phyloP scores from a whole-genome alignment of 2,329 filamentous ascomycete species.

The Lachnellula cervina region DNA sequence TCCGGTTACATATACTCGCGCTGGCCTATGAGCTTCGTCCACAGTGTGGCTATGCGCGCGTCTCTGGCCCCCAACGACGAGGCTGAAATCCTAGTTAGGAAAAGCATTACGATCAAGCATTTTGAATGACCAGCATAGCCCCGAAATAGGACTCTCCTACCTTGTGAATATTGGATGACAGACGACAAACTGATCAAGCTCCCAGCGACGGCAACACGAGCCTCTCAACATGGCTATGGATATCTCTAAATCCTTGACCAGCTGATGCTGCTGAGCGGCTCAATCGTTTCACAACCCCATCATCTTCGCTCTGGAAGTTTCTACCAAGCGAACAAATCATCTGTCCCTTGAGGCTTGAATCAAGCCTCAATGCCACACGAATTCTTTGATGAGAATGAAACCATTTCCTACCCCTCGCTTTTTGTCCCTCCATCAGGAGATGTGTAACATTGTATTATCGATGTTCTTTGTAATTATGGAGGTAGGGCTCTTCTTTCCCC shows the following conservation, averaged over 20 bases:
- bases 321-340: constrained; percentile 2
- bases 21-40: background rate
- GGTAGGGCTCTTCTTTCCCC: background rate
- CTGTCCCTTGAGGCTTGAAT: background rate
- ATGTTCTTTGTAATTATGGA: background rate
- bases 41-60: background rate
- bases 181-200: background rate
- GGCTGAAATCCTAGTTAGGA: background rate
- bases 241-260: background rate
- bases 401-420: background rate
- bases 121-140: background rate
- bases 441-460: background rate
- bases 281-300: background rate
- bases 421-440: background rate
- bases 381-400: background rate
- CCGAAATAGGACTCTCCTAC: background rate
- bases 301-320: background rate
- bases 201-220: background rate
- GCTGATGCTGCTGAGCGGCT: background rate
- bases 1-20: too few relatives aligned
- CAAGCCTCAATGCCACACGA: background rate
- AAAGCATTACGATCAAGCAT: background rate
- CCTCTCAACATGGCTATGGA: background rate
- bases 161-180: background rate
- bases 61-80: constrained; percentile 1